Evolutionary conservation across 176 grass and related monocot species (phyloP), one percentile per base, ranked within the genome.

Genomic region (Rhipidocladum racemiflorum): DNA sequence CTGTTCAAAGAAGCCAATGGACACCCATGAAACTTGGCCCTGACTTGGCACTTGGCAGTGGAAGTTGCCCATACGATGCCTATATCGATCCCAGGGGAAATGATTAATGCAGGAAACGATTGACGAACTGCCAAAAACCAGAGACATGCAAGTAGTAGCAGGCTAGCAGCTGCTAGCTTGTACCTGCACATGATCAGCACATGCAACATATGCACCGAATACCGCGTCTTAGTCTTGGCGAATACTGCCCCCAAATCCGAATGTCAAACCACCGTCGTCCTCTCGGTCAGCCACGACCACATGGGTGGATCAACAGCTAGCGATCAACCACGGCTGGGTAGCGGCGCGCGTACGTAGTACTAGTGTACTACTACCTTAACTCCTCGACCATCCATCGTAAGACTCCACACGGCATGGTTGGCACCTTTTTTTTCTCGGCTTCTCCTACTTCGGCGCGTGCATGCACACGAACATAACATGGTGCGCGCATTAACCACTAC

Each of bases 401-500:
- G 50, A 57, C 72, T 30, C 2, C 1, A 28, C 40, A 23, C 29
- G 28, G 30, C n/a, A n/a, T n/a, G n/a, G n/a, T n/a, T n/a, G n/a
- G n/a, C n/a, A n/a, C n/a, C n/a, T n/a, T n/a, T n/a, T n/a, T n/a
- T n/a, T n/a, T n/a, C n/a, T n/a, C n/a, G n/a, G n/a, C n/a, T n/a
- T n/a, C n/a, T n/a, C n/a, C n/a, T n/a, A n/a, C n/a, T n/a, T n/a
- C n/a, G n/a, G n/a, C n/a, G n/a, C n/a, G n/a, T n/a, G n/a, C n/a
- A 34, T 34, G 32, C 32, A 34, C 2, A 34, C 32, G 32, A 34
- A 34, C 32, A 34, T 34, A 3, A 34, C 32, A 34, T 3, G 32
- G 32, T n/a, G n/a, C n/a, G n/a, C n/a, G 10, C 65, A 79, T 85
- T 72, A 86, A 80, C 84, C 55, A 25, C 83, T 53, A 72, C 75